Conservation (phyloP, 495 filamentous ascomycete genomes). For the Trichoderma virens region DNA sequence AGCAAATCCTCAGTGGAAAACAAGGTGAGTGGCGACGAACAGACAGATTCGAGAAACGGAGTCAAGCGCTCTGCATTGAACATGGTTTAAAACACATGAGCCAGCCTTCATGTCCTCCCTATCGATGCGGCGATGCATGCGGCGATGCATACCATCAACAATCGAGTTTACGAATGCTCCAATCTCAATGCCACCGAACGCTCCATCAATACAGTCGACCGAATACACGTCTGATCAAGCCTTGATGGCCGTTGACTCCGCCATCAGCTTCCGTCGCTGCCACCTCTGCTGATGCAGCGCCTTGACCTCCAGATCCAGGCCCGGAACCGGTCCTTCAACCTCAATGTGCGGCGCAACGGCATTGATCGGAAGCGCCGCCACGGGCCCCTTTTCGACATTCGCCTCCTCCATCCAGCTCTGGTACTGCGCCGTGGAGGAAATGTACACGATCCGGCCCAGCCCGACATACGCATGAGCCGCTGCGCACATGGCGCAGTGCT, state of each 20-base stretch:
- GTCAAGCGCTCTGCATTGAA: too few relatives aligned
- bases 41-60: too few relatives aligned
- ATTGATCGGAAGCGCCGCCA: constrained; percentile 1
- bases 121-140: too few relatives aligned
- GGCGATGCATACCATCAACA: too few relatives aligned
- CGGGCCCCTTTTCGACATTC: neutral
- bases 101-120: too few relatives aligned
- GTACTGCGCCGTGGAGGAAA: constrained; percentile 11
- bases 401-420: constrained; percentile 12
- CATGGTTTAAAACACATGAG: too few relatives aligned
- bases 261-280: neutral
- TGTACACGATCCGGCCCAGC: constrained; percentile 25
- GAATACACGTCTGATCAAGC: neutral
- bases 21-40: too few relatives aligned
- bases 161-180: too few relatives aligned
- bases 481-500: constrained; percentile 31
- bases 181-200: too few relatives aligned
- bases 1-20: too few relatives aligned
- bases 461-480: constrained; percentile 24
- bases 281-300: constrained; percentile 11
- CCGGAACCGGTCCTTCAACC: constrained; percentile 12
- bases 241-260: neutral
- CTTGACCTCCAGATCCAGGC: constrained; percentile 12
- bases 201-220: too few relatives aligned
- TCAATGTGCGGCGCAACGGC: constrained; percentile 8